These are phyloP conservation scores for Neofusicoccum umdonicola DNA, from an alignment of 2,329 filamentous ascomycete species.

Conservation along the genomic window DNA sequence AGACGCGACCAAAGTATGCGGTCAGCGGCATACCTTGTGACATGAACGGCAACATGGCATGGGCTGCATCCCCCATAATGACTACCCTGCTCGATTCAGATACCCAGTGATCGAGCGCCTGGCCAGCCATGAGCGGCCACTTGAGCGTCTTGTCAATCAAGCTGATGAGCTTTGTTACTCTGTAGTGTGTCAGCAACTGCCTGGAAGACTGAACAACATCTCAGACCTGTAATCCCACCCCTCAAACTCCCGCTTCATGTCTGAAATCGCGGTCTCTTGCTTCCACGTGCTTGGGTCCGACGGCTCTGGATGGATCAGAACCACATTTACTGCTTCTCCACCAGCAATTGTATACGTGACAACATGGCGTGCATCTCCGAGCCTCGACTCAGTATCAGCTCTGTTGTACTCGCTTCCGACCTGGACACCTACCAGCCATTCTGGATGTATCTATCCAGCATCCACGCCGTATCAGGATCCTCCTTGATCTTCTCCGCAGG, in stretches of 20 bases:
- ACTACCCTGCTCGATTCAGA: constrained; percentile 20
- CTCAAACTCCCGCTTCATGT: constrained; percentile 58
- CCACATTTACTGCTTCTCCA: constrained; percentile 62
- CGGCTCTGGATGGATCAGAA: constrained; percentile 61
- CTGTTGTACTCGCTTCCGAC: too few species aligned
- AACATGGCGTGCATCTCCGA: constrained; percentile 44
- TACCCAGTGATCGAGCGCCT: constrained; percentile 21
- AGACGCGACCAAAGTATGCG: too few species aligned
- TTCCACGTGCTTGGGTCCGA: constrained; percentile 53
- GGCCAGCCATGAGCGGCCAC: constrained; percentile 24
- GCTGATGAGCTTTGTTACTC: constrained; percentile 29
- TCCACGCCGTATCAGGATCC: constrained; percentile 24
- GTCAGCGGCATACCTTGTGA: constrained; percentile 28
- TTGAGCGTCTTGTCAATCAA: constrained; percentile 23
- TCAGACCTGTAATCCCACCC: constrained; percentile 61
- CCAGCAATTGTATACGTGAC: constrained; percentile 49
- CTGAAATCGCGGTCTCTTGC: constrained; percentile 53
- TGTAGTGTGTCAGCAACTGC: constrained; percentile 15
- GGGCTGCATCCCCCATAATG: constrained; percentile 25
- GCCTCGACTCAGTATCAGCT: constrained; percentile 12
- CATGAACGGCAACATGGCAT: constrained; percentile 27
- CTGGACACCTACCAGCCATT: constrained; percentile 23
- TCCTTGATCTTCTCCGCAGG: constrained; percentile 45
- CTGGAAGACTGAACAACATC: constrained; percentile 26
- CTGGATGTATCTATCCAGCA: constrained; percentile 23